phyloP scores from a whole-genome alignment of 2,329 filamentous ascomycete species.

The Aurifilum marmelostoma region DNA sequence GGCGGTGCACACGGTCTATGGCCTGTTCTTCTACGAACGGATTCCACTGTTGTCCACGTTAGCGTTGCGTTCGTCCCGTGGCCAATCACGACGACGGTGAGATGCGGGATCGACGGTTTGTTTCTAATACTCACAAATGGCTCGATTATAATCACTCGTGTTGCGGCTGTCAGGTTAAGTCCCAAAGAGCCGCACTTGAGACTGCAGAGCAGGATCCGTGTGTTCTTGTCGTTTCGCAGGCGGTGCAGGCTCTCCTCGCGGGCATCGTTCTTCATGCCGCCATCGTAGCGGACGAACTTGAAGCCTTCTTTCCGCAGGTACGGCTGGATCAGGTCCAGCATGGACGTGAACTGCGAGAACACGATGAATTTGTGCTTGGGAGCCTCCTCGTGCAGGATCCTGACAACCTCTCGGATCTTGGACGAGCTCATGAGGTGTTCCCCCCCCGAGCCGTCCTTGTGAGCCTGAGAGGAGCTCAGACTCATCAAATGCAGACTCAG shows the following conservation, averaged over 20 bases:
- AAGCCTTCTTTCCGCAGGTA: constrained; percentile 78
- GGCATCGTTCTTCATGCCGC: constrained; percentile 89
- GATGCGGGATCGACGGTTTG: constrained; percentile 47
- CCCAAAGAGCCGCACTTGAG: constrained; percentile 92
- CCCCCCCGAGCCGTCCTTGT: constrained; percentile 10
- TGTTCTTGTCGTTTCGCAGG: constrained; percentile 74
- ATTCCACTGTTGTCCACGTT: constrained; percentile 17
- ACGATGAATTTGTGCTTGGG: constrained; percentile 94
- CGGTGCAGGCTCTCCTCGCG: constrained; percentile 83
- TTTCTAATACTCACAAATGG: constrained; percentile 86
- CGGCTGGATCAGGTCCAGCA: constrained; percentile 94
- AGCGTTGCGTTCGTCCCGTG: constrained; percentile 14
- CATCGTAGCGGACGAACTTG: constrained; percentile 87
- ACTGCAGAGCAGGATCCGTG: constrained; percentile 86
- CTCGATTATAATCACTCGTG: constrained; percentile 90
- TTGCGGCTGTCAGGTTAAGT: constrained; percentile 91
- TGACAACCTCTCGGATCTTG: constrained; percentile 85
- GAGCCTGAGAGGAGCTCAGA: constrained; percentile 17
- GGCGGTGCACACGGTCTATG: constrained; percentile 96
- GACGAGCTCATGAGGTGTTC: constrained; percentile 70
- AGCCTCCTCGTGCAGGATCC: constrained; percentile 78
- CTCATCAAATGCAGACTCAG: constrained; percentile 45
- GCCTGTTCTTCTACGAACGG: constrained; percentile 98
- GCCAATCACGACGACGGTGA: not conserved
- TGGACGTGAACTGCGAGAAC: constrained; percentile 97